A percentile compares a stretch with the other conserved stretches of the same genome.
These are phyloP conservation scores for Mrakiaceae sp. DNA, from an alignment of 1,284 basidiomycete genomes.

Conservation along the genomic window DNA sequence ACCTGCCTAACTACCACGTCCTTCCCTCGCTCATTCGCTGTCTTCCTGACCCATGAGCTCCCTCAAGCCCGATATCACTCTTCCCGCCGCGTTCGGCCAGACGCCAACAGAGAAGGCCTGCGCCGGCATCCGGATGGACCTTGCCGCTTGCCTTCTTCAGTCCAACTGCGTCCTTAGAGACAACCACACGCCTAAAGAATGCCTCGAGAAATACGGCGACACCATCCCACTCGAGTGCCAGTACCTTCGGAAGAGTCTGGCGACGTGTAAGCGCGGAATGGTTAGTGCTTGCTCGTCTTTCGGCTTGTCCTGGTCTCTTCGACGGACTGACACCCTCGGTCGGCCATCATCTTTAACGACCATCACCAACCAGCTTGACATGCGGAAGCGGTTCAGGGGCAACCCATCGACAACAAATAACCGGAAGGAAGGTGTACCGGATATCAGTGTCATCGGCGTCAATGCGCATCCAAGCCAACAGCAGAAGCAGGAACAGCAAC, in stretches of 20 bases:
- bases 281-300: background rate
- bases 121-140: slow-evolving; percentile 14
- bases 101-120: slow-evolving; percentile 7
- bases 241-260: slow-evolving; percentile 16
- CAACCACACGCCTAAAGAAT: slow-evolving; percentile 9
- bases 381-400: slow-evolving; percentile 16
- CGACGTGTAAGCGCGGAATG: slow-evolving; percentile 15
- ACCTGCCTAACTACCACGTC: too few species aligned
- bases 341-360: background rate
- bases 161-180: slow-evolving; percentile 15
- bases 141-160: slow-evolving; percentile 14
- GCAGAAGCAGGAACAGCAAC: background rate
- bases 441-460: slow-evolving; percentile 12
- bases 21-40: too few species aligned
- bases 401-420: slow-evolving; percentile 17
- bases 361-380: slow-evolving; percentile 9
- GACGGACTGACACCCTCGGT: background rate
- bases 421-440: slow-evolving; percentile 5
- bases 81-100: slow-evolving; percentile 11
- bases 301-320: background rate
- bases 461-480: background rate
- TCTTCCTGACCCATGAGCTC: too few species aligned
- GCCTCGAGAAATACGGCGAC: slow-evolving; percentile 7
- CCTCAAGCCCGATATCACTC: background rate
- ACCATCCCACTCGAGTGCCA: slow-evolving; percentile 13